Percentiles rank a stretch among this genome's conserved stretches.
These are phyloP conservation scores for Phylloboletellus chloephorus DNA, from an alignment of 1,284 basidiomycete species.

Conservation along the genomic window DNA sequence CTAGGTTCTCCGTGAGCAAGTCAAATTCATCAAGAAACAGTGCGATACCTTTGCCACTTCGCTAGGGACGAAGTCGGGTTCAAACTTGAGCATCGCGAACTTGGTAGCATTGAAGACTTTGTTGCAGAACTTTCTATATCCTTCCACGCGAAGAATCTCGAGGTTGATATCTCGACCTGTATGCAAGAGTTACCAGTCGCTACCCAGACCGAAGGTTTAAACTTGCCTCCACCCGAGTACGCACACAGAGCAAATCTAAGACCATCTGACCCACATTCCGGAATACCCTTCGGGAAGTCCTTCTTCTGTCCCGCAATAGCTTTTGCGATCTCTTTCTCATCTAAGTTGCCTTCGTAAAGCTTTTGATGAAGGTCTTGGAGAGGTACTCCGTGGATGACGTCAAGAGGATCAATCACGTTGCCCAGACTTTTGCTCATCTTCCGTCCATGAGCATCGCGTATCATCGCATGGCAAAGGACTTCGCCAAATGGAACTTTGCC, in stretches of 20 bases:
- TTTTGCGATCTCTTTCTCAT: conserved; percentile 89
- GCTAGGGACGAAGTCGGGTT: conserved; percentile 74
- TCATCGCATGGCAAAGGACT: conserved; percentile 99
- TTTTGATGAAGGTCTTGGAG: conserved; percentile 87
- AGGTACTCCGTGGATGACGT: conserved; percentile 86
- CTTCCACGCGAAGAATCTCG: conserved; percentile 96
- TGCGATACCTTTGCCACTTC: conserved; percentile 57
- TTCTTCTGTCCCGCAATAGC: conserved; percentile 97
- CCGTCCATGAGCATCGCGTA: conserved; percentile 95
- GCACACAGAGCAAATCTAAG: conserved; percentile 93
- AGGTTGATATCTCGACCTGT: conserved; percentile 91
- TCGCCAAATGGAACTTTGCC: conserved; percentile 92
- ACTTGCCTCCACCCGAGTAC: conserved; percentile 81
- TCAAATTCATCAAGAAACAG: not conserved
- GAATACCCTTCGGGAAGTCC: conserved; percentile 98
- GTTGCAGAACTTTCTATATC: conserved; percentile 99
- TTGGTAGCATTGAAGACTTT: conserved; percentile 99
- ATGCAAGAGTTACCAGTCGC: not conserved
- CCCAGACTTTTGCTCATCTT: conserved; percentile 99
- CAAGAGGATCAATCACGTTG: conserved; percentile 97
- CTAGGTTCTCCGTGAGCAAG: conserved; percentile 36
- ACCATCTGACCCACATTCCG: conserved; percentile 97
- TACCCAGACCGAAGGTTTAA: not conserved
- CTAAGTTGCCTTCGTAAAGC: conserved; percentile 87
- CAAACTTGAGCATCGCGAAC: conserved; percentile 95